phyloP scores from a whole-genome alignment of 345 rosid species.

The Acer yangbiense region DNA sequence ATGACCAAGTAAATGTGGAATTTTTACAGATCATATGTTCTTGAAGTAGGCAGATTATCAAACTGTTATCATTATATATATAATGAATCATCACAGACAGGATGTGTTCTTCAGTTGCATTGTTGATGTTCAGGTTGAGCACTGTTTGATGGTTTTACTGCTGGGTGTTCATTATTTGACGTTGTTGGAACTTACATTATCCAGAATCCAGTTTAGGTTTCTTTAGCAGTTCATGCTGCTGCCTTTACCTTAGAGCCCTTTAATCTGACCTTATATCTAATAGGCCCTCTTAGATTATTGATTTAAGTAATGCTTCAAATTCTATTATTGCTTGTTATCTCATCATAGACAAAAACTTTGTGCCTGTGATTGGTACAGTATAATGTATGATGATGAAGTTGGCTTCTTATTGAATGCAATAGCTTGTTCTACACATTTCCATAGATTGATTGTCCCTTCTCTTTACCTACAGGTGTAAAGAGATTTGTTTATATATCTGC shows the following conservation, averaged over 20 bases:
- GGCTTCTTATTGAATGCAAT: not conserved
- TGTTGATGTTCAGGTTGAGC: no score
- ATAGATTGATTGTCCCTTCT: not conserved
- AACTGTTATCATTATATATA: not conserved
- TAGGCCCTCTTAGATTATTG: no score
- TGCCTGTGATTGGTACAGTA: not conserved
- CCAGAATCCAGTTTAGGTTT: not conserved
- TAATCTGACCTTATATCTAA: no score
- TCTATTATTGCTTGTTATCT: no score
- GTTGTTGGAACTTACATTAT: not conserved
- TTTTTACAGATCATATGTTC: not conserved
- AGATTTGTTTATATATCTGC: slow-evolving; percentile 90
- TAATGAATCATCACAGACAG: not conserved
- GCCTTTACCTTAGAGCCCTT: not conserved
- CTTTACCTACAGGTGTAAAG: slow-evolving; percentile 62
- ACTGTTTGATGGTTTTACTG: no score
- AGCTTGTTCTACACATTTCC: not conserved
- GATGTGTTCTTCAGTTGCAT: no score
- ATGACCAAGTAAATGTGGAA: not conserved
- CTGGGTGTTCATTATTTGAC: not conserved
- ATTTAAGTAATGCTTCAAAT: not conserved
- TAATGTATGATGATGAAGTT: not conserved
- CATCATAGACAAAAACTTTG: not conserved
- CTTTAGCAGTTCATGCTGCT: not conserved
- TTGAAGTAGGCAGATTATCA: not conserved